phyloP scores from a whole-genome alignment of 352 stramenopile species.

The Phytopythium ostracodes region DNA sequence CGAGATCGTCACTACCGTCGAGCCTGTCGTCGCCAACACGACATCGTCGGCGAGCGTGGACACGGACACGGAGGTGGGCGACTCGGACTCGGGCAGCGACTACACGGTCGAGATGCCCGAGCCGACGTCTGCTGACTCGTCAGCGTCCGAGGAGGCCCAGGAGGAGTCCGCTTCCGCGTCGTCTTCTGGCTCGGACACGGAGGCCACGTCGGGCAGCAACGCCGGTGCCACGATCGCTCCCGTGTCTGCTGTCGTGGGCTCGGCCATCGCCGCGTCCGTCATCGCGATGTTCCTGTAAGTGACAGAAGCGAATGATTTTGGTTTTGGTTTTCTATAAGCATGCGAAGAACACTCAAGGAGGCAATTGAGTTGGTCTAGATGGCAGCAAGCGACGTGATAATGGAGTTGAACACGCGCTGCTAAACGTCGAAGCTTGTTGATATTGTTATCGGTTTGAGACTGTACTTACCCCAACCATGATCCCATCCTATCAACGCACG shows the following conservation, averaged over 20 bases:
- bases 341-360: neutral
- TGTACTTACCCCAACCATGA: too few relatives aligned
- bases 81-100: slow-evolving; percentile 25
- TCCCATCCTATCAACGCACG: too few relatives aligned
- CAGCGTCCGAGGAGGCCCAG: slow-evolving; percentile 16
- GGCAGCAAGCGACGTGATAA: neutral
- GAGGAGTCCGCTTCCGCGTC: slow-evolving; percentile 15
- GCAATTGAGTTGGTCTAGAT: neutral
- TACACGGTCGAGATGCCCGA: slow-evolving; percentile 18
- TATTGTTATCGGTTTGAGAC: too few relatives aligned
- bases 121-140: slow-evolving; percentile 11
- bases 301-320: neutral
- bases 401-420: too few relatives aligned
- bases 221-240: slow-evolving; percentile 8
- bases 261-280: slow-evolving; percentile 13
- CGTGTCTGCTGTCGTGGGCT: slow-evolving; percentile 14
- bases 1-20: slow-evolving; percentile 16
- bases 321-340: neutral
- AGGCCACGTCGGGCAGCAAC: slow-evolving; percentile 16
- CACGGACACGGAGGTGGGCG: slow-evolving; percentile 19
- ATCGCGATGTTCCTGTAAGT: slow-evolving; percentile 25
- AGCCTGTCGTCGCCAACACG: slow-evolving; percentile 13
- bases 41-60: slow-evolving; percentile 24
- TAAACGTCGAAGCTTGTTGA: too few relatives aligned
- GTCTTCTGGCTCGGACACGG: slow-evolving; percentile 12